A percentile compares a stretch with the other conserved stretches of the same genome.
Evolutionary conservation across 495 filamentous ascomycete genomes (phyloP).

Genomic region (Annulohypoxylon maeteangense): DNA sequence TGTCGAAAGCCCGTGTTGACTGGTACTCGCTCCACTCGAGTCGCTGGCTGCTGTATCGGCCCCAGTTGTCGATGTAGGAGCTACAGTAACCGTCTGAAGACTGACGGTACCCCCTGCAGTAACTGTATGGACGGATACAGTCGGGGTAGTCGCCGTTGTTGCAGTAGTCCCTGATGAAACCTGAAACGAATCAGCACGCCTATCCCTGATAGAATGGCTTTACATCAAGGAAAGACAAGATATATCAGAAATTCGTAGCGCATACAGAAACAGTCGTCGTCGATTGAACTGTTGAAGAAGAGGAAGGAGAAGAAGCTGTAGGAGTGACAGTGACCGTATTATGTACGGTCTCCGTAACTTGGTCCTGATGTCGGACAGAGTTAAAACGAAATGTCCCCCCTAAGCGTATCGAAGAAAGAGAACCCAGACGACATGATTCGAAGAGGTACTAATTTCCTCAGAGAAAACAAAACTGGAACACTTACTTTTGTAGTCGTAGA

Average conservation of each 20-base stretch:
- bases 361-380: slow-evolving; percentile 47
- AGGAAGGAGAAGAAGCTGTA: slow-evolving; percentile 9
- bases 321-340: slow-evolving; percentile 46
- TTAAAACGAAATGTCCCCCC: slow-evolving; percentile 42
- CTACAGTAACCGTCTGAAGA: slow-evolving; percentile 52
- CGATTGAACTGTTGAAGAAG: slow-evolving; percentile 16
- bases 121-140: slow-evolving; percentile 52
- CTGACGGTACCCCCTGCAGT: slow-evolving; percentile 54
- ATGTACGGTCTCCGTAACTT: slow-evolving; percentile 49
- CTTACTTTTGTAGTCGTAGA: slow-evolving; percentile 44
- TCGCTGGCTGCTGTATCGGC: slow-evolving; percentile 31
- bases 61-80: slow-evolving; percentile 31
- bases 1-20: slow-evolving; percentile 43
- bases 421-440: slow-evolving; percentile 40
- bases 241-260: slow-evolving; percentile 34
- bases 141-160: slow-evolving; percentile 27
- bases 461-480: slow-evolving; percentile 37
- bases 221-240: slow-evolving; percentile 23
- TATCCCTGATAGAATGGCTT: not conserved
- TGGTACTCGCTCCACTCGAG: slow-evolving; percentile 18
- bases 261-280: slow-evolving; percentile 51
- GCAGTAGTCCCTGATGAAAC: slow-evolving; percentile 12
- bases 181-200: slow-evolving; percentile 22
- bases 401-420: slow-evolving; percentile 25
- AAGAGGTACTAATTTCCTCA: slow-evolving; percentile 34